Evolutionary conservation across 345 rosid species (phyloP).

Genomic region (Sonneratia caseolaris): DNA sequence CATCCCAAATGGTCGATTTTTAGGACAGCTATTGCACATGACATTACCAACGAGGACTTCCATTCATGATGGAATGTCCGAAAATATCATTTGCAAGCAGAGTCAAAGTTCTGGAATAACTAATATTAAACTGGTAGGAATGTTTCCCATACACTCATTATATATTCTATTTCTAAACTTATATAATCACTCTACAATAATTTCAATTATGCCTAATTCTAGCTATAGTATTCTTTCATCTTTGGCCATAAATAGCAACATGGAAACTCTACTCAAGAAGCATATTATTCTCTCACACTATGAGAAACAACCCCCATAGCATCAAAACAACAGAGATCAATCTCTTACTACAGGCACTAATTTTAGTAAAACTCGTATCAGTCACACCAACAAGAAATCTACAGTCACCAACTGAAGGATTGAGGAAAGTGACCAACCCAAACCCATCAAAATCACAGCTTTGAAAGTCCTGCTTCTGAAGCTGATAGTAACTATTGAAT

Average conservation of each 20-base stretch:
- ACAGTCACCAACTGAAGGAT: constrained; percentile 86
- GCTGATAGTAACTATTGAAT: constrained; percentile 93
- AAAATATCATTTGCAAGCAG: too few species aligned
- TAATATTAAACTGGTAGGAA: too few species aligned
- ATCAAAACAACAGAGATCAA: constrained; percentile 21
- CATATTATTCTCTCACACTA: constrained; percentile 19
- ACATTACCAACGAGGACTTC: too few species aligned
- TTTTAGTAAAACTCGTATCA: constrained; percentile 32
- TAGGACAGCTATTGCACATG: too few species aligned
- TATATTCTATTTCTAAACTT: neutral
- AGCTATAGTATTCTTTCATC: constrained; percentile 2
- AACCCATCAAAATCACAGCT: constrained; percentile 90
- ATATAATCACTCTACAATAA: neutral
- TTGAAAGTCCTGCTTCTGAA: constrained; percentile 60
- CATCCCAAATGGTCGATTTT: too few species aligned
- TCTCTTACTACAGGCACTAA: constrained; percentile 21
- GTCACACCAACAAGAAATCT: constrained; percentile 88
- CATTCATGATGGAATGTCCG: too few species aligned
- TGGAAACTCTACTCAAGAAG: constrained; percentile 19
- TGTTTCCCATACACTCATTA: neutral
- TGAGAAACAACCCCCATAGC: constrained; percentile 24
- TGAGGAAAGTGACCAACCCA: constrained; percentile 75
- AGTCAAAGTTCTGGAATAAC: neutral
- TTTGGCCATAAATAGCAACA: constrained; percentile 18
- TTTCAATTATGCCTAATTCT: neutral